phyloP scores from a whole-genome alignment of 805 yeast genomes.

The Metschnikowia noctiluminum region DNA sequence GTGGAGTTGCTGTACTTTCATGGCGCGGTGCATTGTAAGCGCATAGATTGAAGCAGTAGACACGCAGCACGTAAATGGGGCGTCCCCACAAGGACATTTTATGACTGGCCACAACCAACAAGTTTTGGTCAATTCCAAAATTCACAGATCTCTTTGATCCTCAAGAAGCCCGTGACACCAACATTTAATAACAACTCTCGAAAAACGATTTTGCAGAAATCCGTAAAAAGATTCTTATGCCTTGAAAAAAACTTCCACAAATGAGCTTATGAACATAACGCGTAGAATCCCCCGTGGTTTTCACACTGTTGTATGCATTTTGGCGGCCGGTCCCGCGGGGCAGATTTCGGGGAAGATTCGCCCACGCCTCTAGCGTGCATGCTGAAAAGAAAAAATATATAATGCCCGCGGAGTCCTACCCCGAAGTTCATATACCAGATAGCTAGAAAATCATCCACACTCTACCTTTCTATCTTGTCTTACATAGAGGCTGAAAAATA shows the following conservation, averaged over 20 bases:
- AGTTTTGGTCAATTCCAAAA: too few relatives aligned
- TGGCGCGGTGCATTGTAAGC: not conserved
- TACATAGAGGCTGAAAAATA: not conserved
- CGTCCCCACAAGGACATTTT: not conserved
- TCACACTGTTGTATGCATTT: conserved; percentile 1
- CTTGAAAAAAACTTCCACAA: too few relatives aligned
- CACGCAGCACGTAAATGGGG: not conserved
- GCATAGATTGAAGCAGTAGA: not conserved
- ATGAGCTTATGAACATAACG: not conserved
- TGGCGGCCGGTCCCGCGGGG: conserved; percentile 5
- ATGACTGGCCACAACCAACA: too few relatives aligned
- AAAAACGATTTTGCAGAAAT: too few relatives aligned
- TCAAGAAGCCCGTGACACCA: too few relatives aligned
- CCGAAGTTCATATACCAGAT: conserved; percentile 3
- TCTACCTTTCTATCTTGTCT: not conserved
- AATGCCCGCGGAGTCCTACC: conserved; percentile 8
- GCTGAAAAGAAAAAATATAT: conserved; percentile 6
- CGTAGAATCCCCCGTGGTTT: not conserved
- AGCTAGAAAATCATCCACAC: not conserved
- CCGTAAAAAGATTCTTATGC: too few relatives aligned
- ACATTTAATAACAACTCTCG: too few relatives aligned
- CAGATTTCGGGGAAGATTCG: conserved; percentile 9
- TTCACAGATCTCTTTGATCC: too few relatives aligned
- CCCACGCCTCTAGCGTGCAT: conserved; percentile 8
- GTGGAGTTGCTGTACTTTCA: too few relatives aligned